Percentiles rank a stretch among this genome's conserved stretches.
phyloP scores from a whole-genome alignment of 2,329 filamentous ascomycete species.

The Aspergillus transmontanensis region DNA sequence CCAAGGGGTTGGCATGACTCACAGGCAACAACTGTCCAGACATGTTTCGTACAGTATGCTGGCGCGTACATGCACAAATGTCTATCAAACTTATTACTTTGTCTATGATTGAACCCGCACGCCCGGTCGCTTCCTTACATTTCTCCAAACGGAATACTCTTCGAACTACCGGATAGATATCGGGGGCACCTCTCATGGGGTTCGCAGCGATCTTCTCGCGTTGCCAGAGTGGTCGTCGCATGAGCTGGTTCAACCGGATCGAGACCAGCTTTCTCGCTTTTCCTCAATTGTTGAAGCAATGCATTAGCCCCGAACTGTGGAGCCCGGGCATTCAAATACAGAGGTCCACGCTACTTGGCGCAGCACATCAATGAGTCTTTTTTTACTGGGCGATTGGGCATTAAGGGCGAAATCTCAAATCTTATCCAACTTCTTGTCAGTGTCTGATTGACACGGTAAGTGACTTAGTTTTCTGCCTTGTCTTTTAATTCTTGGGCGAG shows the following conservation, averaged over 20 bases:
- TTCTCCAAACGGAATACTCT: neutral
- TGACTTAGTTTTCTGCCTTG: slow-evolving; percentile 25
- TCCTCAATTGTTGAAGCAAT: neutral
- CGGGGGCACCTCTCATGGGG: neutral
- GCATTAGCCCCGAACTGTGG: neutral
- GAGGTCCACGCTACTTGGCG: neutral
- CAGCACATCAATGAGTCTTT: neutral
- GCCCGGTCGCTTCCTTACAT: neutral
- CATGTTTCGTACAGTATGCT: slow-evolving; percentile 1
- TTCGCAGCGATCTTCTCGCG: neutral
- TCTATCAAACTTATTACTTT: neutral
- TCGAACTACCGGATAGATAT: neutral
- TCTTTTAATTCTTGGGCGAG: slow-evolving; percentile 68
- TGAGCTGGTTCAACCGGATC: neutral
- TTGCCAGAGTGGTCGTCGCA: neutral
- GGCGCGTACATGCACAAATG: neutral
- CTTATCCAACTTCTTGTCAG: neutral
- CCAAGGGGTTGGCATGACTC: neutral
- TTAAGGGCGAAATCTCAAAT: neutral
- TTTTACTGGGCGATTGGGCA: neutral
- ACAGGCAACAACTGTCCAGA: neutral
- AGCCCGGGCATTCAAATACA: neutral
- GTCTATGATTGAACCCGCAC: neutral
- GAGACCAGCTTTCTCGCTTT: neutral
- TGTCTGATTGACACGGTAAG: neutral